Percentiles rank a stretch among this genome's conserved stretches.
Evolutionary conservation across 2,329 filamentous ascomycete species (phyloP).

Genomic region (Xylariaceae sp.): DNA sequence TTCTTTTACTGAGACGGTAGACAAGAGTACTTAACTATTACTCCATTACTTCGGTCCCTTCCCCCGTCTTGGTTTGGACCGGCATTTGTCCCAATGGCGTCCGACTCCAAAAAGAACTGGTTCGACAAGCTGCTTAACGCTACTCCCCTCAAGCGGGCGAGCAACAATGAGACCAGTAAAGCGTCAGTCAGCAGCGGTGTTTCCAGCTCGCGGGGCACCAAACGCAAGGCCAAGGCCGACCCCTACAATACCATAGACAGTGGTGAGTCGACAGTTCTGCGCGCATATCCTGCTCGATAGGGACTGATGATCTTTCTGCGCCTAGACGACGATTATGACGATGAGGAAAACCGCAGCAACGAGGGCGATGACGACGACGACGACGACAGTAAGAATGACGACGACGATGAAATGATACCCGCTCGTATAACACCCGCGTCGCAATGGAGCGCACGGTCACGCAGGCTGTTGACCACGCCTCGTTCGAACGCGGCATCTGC

Average conservation of each 20-base stretch:
- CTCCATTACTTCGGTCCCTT: no score
- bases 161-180: background rate
- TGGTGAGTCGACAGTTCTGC: constrained; percentile 15
- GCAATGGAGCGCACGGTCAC: constrained; percentile 19
- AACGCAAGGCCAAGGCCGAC: constrained; percentile 27
- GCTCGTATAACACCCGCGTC: constrained; percentile 11
- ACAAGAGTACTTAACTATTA: no score
- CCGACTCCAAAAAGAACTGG: no score
- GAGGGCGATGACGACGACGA: background rate
- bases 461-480: constrained; percentile 22
- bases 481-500: constrained; percentile 17
- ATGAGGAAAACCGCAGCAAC: background rate
- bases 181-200: constrained; percentile 9
- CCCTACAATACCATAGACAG: constrained; percentile 25
- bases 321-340: no score
- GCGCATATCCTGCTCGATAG: background rate
- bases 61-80: no score
- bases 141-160: constrained; percentile 8
- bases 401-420: constrained; percentile 19
- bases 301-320: no score
- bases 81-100: no score
- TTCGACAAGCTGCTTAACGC: no score
- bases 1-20: no score
- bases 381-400: constrained; percentile 1
- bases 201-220: constrained; percentile 19